Percentiles rank a stretch among this genome's conserved stretches.
These are phyloP conservation scores for Fusarium burgessii DNA, from an alignment of 2,329 filamentous ascomycete species.

Conservation along the genomic window DNA sequence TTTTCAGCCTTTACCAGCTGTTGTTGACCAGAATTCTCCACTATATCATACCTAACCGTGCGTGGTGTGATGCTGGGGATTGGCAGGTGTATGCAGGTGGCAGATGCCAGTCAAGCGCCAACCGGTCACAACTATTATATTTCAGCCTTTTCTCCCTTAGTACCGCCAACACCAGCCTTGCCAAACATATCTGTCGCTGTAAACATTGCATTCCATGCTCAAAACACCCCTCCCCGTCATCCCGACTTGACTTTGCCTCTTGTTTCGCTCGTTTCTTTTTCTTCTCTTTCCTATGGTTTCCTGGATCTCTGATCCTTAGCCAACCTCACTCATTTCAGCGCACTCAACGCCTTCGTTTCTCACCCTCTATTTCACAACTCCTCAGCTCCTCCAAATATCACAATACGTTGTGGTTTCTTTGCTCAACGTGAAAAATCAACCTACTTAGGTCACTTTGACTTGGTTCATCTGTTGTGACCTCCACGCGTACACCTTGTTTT, in stretches of 20 bases:
- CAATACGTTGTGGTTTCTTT: conserved; percentile 22
- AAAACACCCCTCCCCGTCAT: conserved; percentile 10
- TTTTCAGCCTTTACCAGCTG: conserved; percentile 26
- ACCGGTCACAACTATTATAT: conserved; percentile 29
- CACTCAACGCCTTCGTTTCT: conserved; percentile 20
- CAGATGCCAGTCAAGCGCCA: conserved; percentile 44
- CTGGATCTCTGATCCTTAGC: conserved; percentile 25
- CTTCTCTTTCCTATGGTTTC: neutral
- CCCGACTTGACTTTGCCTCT: conserved; percentile 31
- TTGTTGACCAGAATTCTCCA: conserved; percentile 33
- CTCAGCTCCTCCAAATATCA: conserved; percentile 11
- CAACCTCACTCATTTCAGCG: conserved; percentile 9
- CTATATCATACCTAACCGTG: conserved; percentile 22
- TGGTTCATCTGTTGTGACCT: conserved; percentile 2
- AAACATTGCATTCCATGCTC: conserved; percentile 50
- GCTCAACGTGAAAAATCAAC: conserved; percentile 12
- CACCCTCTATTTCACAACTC: conserved; percentile 25
- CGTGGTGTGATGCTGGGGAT: conserved; percentile 15
- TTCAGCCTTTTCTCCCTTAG: conserved; percentile 39
- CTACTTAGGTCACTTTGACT: neutral
- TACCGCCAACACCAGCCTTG: conserved; percentile 37
- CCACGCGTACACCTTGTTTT: conserved; percentile 20
- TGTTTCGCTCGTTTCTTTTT: conserved; percentile 33
- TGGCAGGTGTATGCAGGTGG: conserved; percentile 40
- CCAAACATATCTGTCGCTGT: conserved; percentile 42